A percentile compares a stretch with the other conserved stretches of the same genome.
phyloP scores from a whole-genome alignment of 164 flowering plant species.

The Magnolia sinica region DNA sequence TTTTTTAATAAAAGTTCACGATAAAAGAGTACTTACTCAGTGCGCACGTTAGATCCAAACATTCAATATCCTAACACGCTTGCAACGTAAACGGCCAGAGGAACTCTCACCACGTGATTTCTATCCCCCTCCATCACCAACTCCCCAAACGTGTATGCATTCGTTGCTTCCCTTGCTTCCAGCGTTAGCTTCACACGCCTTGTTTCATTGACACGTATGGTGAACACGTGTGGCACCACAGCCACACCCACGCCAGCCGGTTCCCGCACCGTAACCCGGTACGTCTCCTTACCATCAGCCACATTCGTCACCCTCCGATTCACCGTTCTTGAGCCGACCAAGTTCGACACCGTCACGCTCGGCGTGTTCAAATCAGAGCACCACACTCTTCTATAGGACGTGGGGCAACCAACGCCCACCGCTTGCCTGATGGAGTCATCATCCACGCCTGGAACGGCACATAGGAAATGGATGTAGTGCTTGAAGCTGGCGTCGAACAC shows the following conservation, averaged over 20 bases:
- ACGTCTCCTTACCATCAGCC: slow-evolving; percentile 29
- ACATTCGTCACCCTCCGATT: slow-evolving; percentile 42
- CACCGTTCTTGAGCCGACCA: slow-evolving; percentile 51
- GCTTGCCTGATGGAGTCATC: slow-evolving; percentile 46
- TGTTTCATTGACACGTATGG: slow-evolving; percentile 27
- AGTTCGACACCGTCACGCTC: slow-evolving; percentile 43
- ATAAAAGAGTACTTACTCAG: no score
- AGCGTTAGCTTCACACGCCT: slow-evolving; percentile 25
- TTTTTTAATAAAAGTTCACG: no score
- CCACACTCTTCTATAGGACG: slow-evolving; percentile 25
- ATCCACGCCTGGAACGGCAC: slow-evolving; percentile 55
- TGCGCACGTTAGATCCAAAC: not conserved
- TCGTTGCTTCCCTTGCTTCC: slow-evolving; percentile 38
- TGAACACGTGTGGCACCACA: slow-evolving; percentile 31
- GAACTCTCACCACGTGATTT: slow-evolving; percentile 42
- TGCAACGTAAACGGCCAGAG: slow-evolving; percentile 42
- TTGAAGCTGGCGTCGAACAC: slow-evolving; percentile 36
- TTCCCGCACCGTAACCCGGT: slow-evolving; percentile 30
- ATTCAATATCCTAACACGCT: slow-evolving; percentile 22
- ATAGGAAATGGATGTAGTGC: slow-evolving; percentile 46
- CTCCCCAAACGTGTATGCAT: slow-evolving; percentile 49
- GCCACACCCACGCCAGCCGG: slow-evolving; percentile 43
- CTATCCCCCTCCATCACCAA: slow-evolving; percentile 36
- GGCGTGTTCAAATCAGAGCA: slow-evolving; percentile 56
- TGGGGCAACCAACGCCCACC: slow-evolving; percentile 40